Base-by-base conservation (phyloP, 345 rosid species). In the Gossypium anomalum region DNA sequence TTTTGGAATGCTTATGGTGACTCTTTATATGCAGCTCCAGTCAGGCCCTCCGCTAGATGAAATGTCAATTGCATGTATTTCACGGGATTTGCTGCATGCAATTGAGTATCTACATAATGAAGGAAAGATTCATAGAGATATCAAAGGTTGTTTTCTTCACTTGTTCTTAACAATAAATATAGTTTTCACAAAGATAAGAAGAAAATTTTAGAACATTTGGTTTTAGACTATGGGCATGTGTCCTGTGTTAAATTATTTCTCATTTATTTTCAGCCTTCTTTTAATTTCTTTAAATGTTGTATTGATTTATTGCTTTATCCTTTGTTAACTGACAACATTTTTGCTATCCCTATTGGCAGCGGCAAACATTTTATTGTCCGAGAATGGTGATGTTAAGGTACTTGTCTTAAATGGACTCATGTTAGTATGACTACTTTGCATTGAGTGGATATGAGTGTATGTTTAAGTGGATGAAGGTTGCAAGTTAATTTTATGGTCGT, bases 351-450 rank as follows among this genome's bases (percentile, higher is more conserved):
- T 75, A 19, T 83, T 79, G 86, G 81, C 97, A 96, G 99, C 99
- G 72, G 99, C 98, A 48, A 96, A 96, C 82, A 90, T 96, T 80
- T 88, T 96, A 80, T 80, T 93, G 84, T 86, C 93, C 0, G 99
- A 96, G 88, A 92, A 83, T 77, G 99, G 99, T 64, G 99, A 93
- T 78, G 99, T 96, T 78, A 96, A 96, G 97, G 99, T 92, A 90
- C 75, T 53, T 56, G 76, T 73, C 62, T 64, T 72, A 73, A 38
- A 58, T 41, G 62, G 51, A 48, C 29, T 48, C 12, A 41, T 41
- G 15, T 43, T 67, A 20, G 41, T 47, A 55, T 78, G 65, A 48
- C 19, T 68, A 68, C 48, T 77, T 71, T 48, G 12, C 48, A 25
- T 73, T 51, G 29, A 75, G 75, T 73, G 34, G 61, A 23, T 2